A percentile compares a stretch with the other conserved stretches of the same genome.
Evolutionary conservation across 2,329 filamentous ascomycete species (phyloP).

Genomic region (Phaeosphaeriaceae sp.): DNA sequence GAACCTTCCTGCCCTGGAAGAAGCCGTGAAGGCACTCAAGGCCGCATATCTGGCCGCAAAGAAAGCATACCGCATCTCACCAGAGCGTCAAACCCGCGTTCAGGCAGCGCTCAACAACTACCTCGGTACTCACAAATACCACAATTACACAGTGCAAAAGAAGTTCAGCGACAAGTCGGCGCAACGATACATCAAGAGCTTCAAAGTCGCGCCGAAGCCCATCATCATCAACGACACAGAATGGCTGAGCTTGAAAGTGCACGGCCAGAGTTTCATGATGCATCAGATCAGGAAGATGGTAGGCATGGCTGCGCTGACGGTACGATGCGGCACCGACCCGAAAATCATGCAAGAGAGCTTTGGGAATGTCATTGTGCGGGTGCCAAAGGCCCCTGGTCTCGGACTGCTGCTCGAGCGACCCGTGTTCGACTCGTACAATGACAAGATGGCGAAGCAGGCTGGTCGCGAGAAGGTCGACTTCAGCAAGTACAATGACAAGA

Average conservation of each 20-base stretch:
- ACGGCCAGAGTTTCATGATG: slow-evolving; percentile 99
- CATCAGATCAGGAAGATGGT: slow-evolving; percentile 99
- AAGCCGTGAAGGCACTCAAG: slow-evolving; percentile 68
- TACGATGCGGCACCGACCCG: slow-evolving; percentile 81
- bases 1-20: slow-evolving; percentile 47
- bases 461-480: slow-evolving; percentile 79
- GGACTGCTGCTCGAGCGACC: slow-evolving; percentile 89
- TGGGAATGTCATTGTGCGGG: slow-evolving; percentile 74
- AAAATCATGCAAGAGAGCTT: slow-evolving; percentile 79
- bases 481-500: slow-evolving; percentile 75
- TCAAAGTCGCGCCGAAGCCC: slow-evolving; percentile 70
- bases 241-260: slow-evolving; percentile 94
- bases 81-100: slow-evolving; percentile 74
- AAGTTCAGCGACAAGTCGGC: slow-evolving; percentile 79
- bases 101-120: slow-evolving; percentile 79
- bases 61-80: slow-evolving; percentile 81
- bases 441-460: slow-evolving; percentile 69
- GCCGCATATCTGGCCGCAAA: slow-evolving; percentile 83
- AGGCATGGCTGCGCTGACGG: slow-evolving; percentile 83
- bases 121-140: slow-evolving; percentile 87
- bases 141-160: slow-evolving; percentile 98
- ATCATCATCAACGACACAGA: slow-evolving; percentile 90
- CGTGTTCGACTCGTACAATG: slow-evolving; percentile 90
- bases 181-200: slow-evolving; percentile 91
- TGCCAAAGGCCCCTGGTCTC: slow-evolving; percentile 91